Base-by-base conservation (phyloP, 208 protist species). In the Trypanosoma lewisi region DNA sequence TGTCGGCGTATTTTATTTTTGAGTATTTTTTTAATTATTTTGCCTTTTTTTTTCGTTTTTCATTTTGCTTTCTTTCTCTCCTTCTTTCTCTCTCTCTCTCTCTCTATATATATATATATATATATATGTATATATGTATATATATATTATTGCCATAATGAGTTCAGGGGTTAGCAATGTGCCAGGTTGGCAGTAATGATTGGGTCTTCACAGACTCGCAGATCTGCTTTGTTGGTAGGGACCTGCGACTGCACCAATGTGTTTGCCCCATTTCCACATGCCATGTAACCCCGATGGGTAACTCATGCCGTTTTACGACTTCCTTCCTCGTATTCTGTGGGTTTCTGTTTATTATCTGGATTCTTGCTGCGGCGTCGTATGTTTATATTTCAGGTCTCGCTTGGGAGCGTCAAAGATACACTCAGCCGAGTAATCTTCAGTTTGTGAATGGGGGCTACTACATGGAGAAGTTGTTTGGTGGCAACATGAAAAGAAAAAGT, bases 251-350 rank as follows among this genome's bases (percentile, higher is more conserved):
- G n/a, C 65, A 71, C 14, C 77, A 89, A 65, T 95, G 85, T 60
- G 55, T 87, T 17, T 95, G 83, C 58, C 89, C 85, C 3, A 74
- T 95, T 51, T 80, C 85, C 14, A 90, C 82, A 7, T 91, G 84
- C 63, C 47, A 45, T 11, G 16, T 41, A 9, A 82, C 76, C 8
- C 27, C 57, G 5, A 57, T 30, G 11, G 78, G 81, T 19, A 81
- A 87, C 52, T 55, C 48, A 14, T 93, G 85, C 50, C 73, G 64
- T 1, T 60, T 95, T 37, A 90, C 84, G 12, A 58, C 80, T 9
- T 78, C 80, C 12, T 68, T 93, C 34, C 69, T 87, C 33, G 60
- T 89, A 21, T 70, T 93, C 31, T 75, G 67, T 33, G 73, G 63
- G 1, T 75, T 91, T 36, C 65, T 93, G 23, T 59, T 90, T 25